Base-by-base conservation (phyloP, 208 protist species). In the Trypanosoma brucei region DNA sequence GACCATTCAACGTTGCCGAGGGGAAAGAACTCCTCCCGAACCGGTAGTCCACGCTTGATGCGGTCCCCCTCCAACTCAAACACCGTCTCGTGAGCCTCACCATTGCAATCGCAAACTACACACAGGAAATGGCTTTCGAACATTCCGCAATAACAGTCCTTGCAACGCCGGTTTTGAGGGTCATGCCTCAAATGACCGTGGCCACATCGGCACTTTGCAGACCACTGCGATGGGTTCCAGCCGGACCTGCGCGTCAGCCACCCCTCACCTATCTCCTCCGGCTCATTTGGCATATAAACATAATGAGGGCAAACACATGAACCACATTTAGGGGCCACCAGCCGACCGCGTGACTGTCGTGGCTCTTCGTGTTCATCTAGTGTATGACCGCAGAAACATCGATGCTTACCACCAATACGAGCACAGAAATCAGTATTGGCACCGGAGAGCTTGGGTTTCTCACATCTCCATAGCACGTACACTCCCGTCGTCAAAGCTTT, bases 231-330 rank as follows among this genome's bases (percentile, higher is more conserved):
- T 9, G 71, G 63, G 60, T 94, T 71, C 64, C 84, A 94, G 57
- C 85, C 75, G 0, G 56, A 63, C 8, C 89, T 72, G 8, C 82
- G 81, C 14, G 80, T 75, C 39, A 96, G 76, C 86, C 87, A 94
- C 1, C 66, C 74, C 44, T 94, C 86, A 4, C 91, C 88, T 45
- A 95, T 93, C 60, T 95, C 89, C 54, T 92, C 86, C 14, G 91
- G 91, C 9, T 74, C 74, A 61, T 88, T 93, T 11, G 91, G 91
- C 4, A 95, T 61, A 68, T 91, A 96, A 49, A 74, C 68, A 48
- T 86, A 96, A 33, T 65, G n/a, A 3, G 38, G 34, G 69, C 88
- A 96, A 2, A 9, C 36, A 49, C 88, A 95, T 31, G 68, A 59
- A 0, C 49, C 62, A 38, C 68, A 74, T 30, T 13, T 2, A 1